phyloP scores from a whole-genome alignment of 352 stramenopile genomes.

The Pythium guiyangense region DNA sequence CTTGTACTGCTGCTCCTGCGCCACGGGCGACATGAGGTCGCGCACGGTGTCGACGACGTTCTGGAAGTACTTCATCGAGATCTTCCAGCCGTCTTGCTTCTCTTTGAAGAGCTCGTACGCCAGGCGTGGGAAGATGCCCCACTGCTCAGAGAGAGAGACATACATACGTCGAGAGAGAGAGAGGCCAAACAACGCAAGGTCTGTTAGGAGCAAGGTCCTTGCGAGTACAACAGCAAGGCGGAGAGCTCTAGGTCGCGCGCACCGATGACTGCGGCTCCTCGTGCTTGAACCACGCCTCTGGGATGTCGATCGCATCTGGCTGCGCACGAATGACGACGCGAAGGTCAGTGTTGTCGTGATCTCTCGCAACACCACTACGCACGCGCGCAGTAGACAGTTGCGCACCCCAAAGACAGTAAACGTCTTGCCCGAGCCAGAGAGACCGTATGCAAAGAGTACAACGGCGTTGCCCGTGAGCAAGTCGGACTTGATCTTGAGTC shows the following conservation, averaged over 20 bases:
- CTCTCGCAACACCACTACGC: background rate
- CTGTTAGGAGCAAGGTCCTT: too few species aligned
- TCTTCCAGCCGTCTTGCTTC: slow-evolving; percentile 94
- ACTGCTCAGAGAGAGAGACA: too few species aligned
- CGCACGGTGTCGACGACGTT: slow-evolving; percentile 95
- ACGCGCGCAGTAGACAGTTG: too few species aligned
- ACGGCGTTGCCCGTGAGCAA: slow-evolving; percentile 91
- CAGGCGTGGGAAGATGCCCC: slow-evolving; percentile 90
- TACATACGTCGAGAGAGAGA: background rate
- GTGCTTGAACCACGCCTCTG: slow-evolving; percentile 93
- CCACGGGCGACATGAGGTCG: slow-evolving; percentile 92
- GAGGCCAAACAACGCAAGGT: background rate
- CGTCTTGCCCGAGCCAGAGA: slow-evolving; percentile 91
- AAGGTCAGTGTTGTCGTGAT: too few species aligned
- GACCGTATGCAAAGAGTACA: slow-evolving; percentile 92
- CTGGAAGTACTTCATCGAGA: slow-evolving; percentile 97
- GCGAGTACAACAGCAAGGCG: background rate
- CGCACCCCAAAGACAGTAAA: slow-evolving; percentile 90
- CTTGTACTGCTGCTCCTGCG: slow-evolving; percentile 94
- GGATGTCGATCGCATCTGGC: slow-evolving; percentile 90
- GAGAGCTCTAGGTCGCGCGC: background rate
- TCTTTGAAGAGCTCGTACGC: slow-evolving; percentile 94
- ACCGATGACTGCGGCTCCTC: slow-evolving; percentile 79
- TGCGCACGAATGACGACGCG: slow-evolving; percentile 7
- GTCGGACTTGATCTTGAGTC: slow-evolving; percentile 91